Evolutionary conservation across 2,329 filamentous ascomycete genomes (phyloP), one percentile per base, ranked within the genome.

Genomic region (Trichophyton verrucosum): DNA sequence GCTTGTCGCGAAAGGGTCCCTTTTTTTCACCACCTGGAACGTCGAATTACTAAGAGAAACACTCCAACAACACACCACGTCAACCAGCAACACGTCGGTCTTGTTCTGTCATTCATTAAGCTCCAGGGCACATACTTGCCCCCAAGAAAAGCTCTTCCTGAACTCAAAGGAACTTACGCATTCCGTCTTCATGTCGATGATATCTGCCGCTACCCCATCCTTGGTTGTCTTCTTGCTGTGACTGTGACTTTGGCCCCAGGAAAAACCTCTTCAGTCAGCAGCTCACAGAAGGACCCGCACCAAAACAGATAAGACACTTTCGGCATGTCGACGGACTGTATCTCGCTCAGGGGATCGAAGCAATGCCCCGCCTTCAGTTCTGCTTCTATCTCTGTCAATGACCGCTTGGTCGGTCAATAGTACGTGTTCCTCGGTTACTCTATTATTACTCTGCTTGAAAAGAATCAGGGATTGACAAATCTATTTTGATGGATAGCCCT

Each of bases 341-440:
- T 94, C 67, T 85, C 89, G 30, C 80, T 95, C 40, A 75, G 81
- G 61, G 84, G 81, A 63, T 92, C 89, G 36, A 85, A 79, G 3
- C 74, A 80, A 60, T 95, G 89, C 73, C 79, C 86, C 55, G 87
- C 88, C 2, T 95, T 91, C 72, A 80, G 81, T 71, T 78, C 80
- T 46, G 83, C 88, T 5, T 90, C 87, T 0, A 79, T 95, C 63
- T 89, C 87, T 36, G 87, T 83, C 38, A 80, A 81, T 69, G 74
- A 75, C 49, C 75, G 71, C 61, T 70, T 89, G 63, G 78, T 81
- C 56, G 80, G 80, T 30, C 76, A 82, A 62, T 91, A 87, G 87
- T 89, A 80, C 69, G 83, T 80, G 30, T 36, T 15, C 17, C 33
- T 44, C 40, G 46, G 60, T 13, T 65, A 66, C 66, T 22, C 13